A percentile compares a stretch with the other conserved stretches of the same genome.
Conservation (phyloP, 305 asterid species). For the Fraxinus greggii region DNA sequence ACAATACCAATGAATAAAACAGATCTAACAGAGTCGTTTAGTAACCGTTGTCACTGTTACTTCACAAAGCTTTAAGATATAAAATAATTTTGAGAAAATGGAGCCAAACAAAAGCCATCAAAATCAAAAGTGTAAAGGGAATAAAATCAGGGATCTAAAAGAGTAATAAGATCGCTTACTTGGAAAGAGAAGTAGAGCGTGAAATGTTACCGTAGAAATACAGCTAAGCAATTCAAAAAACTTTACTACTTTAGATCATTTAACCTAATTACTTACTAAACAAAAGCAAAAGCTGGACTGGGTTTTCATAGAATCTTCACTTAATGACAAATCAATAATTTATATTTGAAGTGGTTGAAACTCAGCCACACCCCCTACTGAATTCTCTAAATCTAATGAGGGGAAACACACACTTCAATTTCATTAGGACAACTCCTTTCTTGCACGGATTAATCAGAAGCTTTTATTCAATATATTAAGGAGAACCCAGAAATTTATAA, state of each 20-base stretch:
- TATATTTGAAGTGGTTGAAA: neutral
- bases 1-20: conserved; percentile 19
- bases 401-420: conserved; percentile 8
- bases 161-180: conserved; percentile 27
- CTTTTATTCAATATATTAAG: neutral
- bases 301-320: conserved; percentile 15
- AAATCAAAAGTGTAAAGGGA: neutral
- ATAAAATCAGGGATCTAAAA: conserved; percentile 26
- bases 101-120: conserved; percentile 20
- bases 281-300: conserved; percentile 7
- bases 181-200: conserved; percentile 22
- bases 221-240: conserved; percentile 28
- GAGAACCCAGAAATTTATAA: conserved; percentile 24
- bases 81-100: neutral
- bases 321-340: conserved; percentile 12
- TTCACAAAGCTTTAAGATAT: neutral
- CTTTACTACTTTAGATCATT: conserved; percentile 17
- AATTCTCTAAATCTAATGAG: neutral
- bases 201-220: conserved; percentile 14
- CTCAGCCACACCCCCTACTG: conserved; percentile 5
- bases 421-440: conserved; percentile 26
- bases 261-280: conserved; percentile 10
- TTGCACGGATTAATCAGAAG: neutral
- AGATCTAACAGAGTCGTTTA: conserved; percentile 19
- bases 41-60: neutral